These are phyloP conservation scores for Tricholoma bakamatsutake DNA, from an alignment of 768 basidiomycete genomes.

Conservation along the genomic window DNA sequence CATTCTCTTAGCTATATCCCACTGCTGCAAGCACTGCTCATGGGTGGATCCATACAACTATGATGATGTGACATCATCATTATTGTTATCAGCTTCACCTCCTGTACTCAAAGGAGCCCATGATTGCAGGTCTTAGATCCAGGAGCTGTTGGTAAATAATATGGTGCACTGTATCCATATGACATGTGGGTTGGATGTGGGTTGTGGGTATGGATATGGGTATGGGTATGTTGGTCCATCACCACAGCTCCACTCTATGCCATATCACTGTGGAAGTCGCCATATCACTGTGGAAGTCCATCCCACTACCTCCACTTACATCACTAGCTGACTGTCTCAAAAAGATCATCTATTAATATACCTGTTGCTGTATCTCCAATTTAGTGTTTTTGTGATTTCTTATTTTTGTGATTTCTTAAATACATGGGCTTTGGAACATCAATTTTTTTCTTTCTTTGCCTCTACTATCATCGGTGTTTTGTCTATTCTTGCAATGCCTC, in stretches of 20 bases:
- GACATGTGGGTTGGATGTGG: too few species aligned
- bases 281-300: not conserved
- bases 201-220: not conserved
- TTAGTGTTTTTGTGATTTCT: not conserved
- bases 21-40: not conserved
- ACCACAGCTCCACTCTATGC: not conserved
- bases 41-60: not conserved
- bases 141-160: not conserved
- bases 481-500: not conserved
- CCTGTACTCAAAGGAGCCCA: not conserved
- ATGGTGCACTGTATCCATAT: too few species aligned
- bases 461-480: not conserved
- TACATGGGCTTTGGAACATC: not conserved
- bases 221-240: not conserved
- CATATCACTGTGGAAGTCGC: not conserved
- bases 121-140: not conserved
- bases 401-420: not conserved
- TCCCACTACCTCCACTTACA: not conserved
- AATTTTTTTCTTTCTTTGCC: not conserved
- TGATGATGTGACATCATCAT: too few species aligned
- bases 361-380: not conserved
- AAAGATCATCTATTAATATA: not conserved
- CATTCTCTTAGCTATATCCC: not conserved
- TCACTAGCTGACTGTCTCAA: not conserved
- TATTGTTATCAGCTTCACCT: not conserved